These are phyloP conservation scores for Rosellinia necatrix DNA, from an alignment of 2,329 filamentous ascomycete species.

Conservation along the genomic window DNA sequence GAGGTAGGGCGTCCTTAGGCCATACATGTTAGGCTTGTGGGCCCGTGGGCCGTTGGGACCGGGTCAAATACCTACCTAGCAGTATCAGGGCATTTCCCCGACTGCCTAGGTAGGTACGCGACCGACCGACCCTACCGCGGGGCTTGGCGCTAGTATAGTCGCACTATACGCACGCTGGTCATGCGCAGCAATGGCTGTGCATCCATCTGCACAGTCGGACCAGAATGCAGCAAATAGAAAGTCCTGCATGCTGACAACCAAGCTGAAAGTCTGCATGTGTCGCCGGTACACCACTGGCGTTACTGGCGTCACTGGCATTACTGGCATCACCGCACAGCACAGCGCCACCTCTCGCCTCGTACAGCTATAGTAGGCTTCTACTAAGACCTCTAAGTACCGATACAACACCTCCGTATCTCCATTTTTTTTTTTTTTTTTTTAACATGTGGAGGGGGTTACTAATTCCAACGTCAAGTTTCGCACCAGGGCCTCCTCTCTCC, in stretches of 20 bases:
- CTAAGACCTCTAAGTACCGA: slow-evolving; percentile 18
- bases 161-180: slow-evolving; percentile 22
- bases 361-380: slow-evolving; percentile 8
- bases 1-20: too few relatives aligned
- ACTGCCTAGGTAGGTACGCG: too few relatives aligned
- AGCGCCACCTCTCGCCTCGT: slow-evolving; percentile 32
- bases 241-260: slow-evolving; percentile 31
- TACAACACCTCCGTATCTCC: slow-evolving; percentile 20
- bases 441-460: slow-evolving; percentile 7
- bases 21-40: slow-evolving; percentile 12
- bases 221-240: slow-evolving; percentile 38
- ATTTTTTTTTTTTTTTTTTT: background rate
- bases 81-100: slow-evolving; percentile 27
- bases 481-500: too few relatives aligned
- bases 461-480: background rate
- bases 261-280: slow-evolving; percentile 42
- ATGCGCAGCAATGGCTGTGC: slow-evolving; percentile 40
- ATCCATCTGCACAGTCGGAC: slow-evolving; percentile 36
- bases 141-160: slow-evolving; percentile 19
- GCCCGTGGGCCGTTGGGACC: slow-evolving; percentile 22
- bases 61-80: slow-evolving; percentile 19
- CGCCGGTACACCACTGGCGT: slow-evolving; percentile 34
- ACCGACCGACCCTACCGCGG: slow-evolving; percentile 24
- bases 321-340: too few relatives aligned
- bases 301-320: too few relatives aligned